Base-by-base conservation (phyloP, 768 basidiomycete genomes). In the Naganishia antarctica region DNA sequence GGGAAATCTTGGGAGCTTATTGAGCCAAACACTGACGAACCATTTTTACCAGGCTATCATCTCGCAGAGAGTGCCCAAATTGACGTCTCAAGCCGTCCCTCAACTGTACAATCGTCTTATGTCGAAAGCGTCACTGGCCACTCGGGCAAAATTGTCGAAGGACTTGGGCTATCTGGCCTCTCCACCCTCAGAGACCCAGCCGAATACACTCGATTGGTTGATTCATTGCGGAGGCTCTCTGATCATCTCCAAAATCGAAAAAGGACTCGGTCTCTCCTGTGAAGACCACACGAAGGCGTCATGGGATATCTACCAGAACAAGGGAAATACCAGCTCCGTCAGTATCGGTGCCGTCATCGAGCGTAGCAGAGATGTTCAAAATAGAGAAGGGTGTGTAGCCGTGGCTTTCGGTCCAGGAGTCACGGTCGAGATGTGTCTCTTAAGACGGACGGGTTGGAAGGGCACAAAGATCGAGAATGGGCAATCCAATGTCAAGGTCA, bases 351-450 rank as follows among this genome's bases (percentile, higher is more conserved):
- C 62, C 6, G 68, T 67, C 0, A 46, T 69, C 16, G 68, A 69
- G 60, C 43, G 44, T 2, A 44, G 44, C 32, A 60, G 68, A 25
- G 31, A 57, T 13, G 21, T 63, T 25, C 63, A 63, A 25, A 59
- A 37, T 13, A 45, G 68, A 44, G 68, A 67, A 50, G 66, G 63
- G 16, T 63, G 62, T 34, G 60, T 69, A 2, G 68, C 57, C 15
- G 68, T 69, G 15, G 66, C 62, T 0, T 69, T 69, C 29, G 68
- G 68, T 34, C 68, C 68, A 21, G 68, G 68, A 26, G 65, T 69
- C 16, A 69, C 61, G 47, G 63, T 69, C 37, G 68, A 69, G 47
- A 66, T 66, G 66, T 60, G 46, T 40, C 26, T 69, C 59, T 34
- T 69, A n/a, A 51, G 53, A 26, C 45, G 68, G 26, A 64, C 59